A percentile compares a stretch with the other conserved stretches of the same genome.
phyloP scores from a whole-genome alignment of 495 filamentous ascomycete species.

The Neurospora africana region DNA sequence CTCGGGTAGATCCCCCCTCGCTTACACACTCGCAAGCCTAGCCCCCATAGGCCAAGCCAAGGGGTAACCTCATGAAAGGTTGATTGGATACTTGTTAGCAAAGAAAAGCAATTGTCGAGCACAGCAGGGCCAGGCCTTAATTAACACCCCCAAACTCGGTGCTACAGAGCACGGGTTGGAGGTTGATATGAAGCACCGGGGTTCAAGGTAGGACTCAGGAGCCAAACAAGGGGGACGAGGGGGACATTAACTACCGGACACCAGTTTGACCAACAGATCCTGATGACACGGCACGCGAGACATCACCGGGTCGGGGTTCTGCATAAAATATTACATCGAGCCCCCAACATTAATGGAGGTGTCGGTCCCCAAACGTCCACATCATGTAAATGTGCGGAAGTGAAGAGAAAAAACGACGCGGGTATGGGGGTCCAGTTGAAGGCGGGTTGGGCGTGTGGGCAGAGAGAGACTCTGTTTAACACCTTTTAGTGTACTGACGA shows the following conservation, averaged over 20 bases:
- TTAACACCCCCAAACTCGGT: neutral
- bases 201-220: neutral
- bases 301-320: neutral
- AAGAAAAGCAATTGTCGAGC: neutral
- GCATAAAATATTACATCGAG: neutral
- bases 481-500: neutral
- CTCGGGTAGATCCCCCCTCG: neutral
- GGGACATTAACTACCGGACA: neutral
- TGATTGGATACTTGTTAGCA: neutral
- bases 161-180: neutral
- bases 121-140: neutral
- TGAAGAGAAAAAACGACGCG: neutral
- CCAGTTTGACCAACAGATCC: neutral
- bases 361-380: neutral
- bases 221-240: neutral
- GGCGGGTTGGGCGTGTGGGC: neutral
- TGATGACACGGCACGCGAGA: neutral
- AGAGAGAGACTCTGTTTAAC: neutral
- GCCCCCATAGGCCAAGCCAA: neutral
- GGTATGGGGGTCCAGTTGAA: neutral
- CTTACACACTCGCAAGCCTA: neutral
- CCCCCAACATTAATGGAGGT: neutral
- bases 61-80: neutral
- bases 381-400: neutral
- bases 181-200: neutral